A percentile compares a stretch with the other conserved stretches of the same genome.
Conservation (phyloP, 768 basidiomycete species). For the Bullera alba region DNA sequence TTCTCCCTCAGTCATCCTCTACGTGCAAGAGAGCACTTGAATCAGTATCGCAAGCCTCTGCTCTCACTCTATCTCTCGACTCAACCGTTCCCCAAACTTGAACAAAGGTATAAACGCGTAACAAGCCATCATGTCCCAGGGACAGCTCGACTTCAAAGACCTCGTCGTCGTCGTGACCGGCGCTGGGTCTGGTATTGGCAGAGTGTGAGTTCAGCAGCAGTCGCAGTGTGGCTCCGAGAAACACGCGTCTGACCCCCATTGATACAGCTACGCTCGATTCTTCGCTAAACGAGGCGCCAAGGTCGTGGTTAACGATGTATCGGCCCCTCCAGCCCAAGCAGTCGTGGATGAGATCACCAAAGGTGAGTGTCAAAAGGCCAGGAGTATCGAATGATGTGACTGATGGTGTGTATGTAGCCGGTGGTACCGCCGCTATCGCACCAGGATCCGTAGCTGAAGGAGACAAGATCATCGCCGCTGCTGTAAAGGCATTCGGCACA, state of each 20-base stretch:
- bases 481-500: slow-evolving; percentile 72
- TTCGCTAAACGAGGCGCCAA: slow-evolving; percentile 91
- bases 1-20: no score
- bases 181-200: slow-evolving; percentile 89
- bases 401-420: slow-evolving; percentile 53
- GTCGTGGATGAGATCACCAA: slow-evolving; percentile 82
- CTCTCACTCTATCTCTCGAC: no score
- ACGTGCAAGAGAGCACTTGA: no score
- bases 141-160: slow-evolving; percentile 32
- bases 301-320: slow-evolving; percentile 93
- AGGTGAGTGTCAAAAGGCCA: slow-evolving; percentile 51
- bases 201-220: slow-evolving; percentile 57
- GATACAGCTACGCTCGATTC: slow-evolving; percentile 70
- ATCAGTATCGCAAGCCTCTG: no score
- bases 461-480: slow-evolving; percentile 73
- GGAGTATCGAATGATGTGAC: neutral
- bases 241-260: neutral
- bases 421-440: slow-evolving; percentile 82
- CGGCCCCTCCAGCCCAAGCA: slow-evolving; percentile 74
- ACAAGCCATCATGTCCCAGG: no score
- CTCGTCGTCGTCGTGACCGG: slow-evolving; percentile 86
- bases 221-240: neutral
- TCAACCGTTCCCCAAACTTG: no score
- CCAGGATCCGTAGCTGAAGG: slow-evolving; percentile 82
- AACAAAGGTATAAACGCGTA: no score